These are phyloP conservation scores for Barnettozyma salicaria DNA, from an alignment of 805 yeast species.

Conservation along the genomic window DNA sequence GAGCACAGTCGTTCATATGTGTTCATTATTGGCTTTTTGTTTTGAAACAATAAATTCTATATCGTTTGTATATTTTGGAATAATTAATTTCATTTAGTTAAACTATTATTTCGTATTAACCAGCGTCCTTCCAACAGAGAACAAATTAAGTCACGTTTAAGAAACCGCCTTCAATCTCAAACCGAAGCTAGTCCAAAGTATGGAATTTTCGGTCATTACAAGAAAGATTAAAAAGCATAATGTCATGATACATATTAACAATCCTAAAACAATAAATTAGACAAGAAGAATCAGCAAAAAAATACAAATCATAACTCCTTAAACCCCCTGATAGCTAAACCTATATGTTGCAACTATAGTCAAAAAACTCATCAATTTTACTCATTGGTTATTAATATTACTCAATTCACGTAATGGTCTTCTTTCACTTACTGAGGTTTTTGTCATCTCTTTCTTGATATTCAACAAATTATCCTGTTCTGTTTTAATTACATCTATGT, in stretches of 20 bases:
- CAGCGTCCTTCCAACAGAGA: too few relatives aligned
- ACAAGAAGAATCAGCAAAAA: too few relatives aligned
- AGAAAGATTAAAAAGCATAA: too few relatives aligned
- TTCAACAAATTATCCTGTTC: not conserved
- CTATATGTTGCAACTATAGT: too few relatives aligned
- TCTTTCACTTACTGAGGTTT: not conserved
- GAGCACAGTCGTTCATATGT: not conserved
- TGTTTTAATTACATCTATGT: slow-evolving; percentile 1
- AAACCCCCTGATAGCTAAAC: too few relatives aligned
- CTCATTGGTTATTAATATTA: not conserved
- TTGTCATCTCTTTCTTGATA: not conserved
- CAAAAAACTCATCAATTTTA: too few relatives aligned
- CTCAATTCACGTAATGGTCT: slow-evolving; percentile 6
- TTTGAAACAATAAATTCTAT: slow-evolving; percentile 2
- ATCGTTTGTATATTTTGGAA: slow-evolving; percentile 6
- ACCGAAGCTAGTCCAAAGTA: too few relatives aligned
- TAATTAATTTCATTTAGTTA: slow-evolving; percentile 5
- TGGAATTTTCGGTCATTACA: too few relatives aligned
- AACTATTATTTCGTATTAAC: too few relatives aligned
- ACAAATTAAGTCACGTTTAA: not conserved
- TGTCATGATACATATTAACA: too few relatives aligned
- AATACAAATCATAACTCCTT: too few relatives aligned
- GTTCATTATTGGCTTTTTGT: not conserved
- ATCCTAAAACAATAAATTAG: too few relatives aligned
- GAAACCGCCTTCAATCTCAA: not conserved